Conservation (phyloP, 2,329 filamentous ascomycete genomes). For the Mollisiaceae sp. region DNA sequence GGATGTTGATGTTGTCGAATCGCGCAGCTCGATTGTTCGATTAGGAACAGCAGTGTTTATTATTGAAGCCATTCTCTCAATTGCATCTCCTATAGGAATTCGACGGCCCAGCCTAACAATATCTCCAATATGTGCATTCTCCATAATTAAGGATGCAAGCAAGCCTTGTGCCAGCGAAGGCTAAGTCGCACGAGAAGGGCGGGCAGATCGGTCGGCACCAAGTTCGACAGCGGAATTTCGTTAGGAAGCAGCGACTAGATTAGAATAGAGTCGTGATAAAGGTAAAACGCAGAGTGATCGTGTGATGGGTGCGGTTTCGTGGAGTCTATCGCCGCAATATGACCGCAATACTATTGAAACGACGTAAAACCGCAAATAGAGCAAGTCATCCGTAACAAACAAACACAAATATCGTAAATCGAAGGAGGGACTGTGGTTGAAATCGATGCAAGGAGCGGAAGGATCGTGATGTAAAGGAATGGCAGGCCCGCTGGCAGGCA, state of each 20-base stretch:
- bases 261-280: slow-evolving; percentile 19
- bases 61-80: slow-evolving; percentile 34
- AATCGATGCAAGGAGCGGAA: slow-evolving; percentile 46
- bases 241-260: slow-evolving; percentile 31
- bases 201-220: background rate
- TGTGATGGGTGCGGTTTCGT: slow-evolving; percentile 30
- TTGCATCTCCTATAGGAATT: slow-evolving; percentile 27
- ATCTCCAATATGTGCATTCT: slow-evolving; percentile 32
- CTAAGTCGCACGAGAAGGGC: slow-evolving; percentile 8
- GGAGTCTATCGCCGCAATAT: slow-evolving; percentile 25
- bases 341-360: slow-evolving; percentile 35
- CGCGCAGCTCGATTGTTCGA: slow-evolving; percentile 34
- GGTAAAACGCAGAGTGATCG: slow-evolving; percentile 16
- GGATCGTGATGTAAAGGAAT: slow-evolving; percentile 53
- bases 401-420: slow-evolving; percentile 15
- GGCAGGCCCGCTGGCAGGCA: slow-evolving; percentile 63
- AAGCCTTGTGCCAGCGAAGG: slow-evolving; percentile 6
- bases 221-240: slow-evolving; percentile 3
- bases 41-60: slow-evolving; percentile 36
- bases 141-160: slow-evolving; percentile 28
- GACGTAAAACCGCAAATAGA: slow-evolving; percentile 26
- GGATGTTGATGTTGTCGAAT: slow-evolving; percentile 32
- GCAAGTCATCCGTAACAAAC: slow-evolving; percentile 14
- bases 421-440: slow-evolving; percentile 45
- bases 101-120: slow-evolving; percentile 38